Conservation (phyloP, 1,284 basidiomycete genomes). For the Apiotrichum gamsii region DNA sequence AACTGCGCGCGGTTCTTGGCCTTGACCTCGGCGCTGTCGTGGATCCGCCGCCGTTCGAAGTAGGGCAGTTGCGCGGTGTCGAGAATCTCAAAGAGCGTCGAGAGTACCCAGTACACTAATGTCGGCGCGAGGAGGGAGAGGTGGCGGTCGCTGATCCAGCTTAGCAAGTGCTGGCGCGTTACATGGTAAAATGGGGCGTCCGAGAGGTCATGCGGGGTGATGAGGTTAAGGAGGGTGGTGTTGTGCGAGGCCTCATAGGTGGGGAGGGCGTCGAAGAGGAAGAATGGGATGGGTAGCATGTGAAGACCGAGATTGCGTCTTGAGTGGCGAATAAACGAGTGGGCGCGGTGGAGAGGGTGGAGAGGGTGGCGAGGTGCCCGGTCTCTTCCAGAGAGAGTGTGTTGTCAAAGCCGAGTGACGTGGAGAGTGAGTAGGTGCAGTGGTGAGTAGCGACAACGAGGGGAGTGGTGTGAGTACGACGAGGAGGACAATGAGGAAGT, state of each 20-base stretch:
- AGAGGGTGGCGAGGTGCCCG: no score
- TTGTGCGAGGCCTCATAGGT: conserved; percentile 23
- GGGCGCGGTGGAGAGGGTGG: no score
- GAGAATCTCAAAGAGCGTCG: conserved; percentile 72
- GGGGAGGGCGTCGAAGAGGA: conserved; percentile 14
- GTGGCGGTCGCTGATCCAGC: conserved; percentile 63
- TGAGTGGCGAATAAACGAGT: no score
- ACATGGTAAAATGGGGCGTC: conserved; percentile 57
- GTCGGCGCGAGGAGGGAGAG: conserved; percentile 71
- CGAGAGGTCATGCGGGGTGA: conserved; percentile 32
- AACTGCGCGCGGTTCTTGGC: conserved; percentile 70
- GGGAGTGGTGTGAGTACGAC: no score
- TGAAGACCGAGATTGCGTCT: no score
- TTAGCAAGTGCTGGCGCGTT: conserved; percentile 53
- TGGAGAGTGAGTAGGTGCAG: no score
- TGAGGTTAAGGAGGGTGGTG: conserved; percentile 33
- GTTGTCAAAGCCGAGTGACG: no score
- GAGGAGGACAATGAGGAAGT: no score
- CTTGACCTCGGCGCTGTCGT: conserved; percentile 75
- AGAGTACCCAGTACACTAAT: conserved; percentile 79
- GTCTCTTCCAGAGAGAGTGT: no score
- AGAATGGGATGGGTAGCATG: conserved; percentile 12
- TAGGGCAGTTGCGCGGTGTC: conserved; percentile 69
- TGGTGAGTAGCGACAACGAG: no score
- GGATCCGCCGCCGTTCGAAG: conserved; percentile 79